Evolutionary conservation across 2,329 filamentous ascomycete species (phyloP).

Genomic region (Coniochaeta pulveracea): DNA sequence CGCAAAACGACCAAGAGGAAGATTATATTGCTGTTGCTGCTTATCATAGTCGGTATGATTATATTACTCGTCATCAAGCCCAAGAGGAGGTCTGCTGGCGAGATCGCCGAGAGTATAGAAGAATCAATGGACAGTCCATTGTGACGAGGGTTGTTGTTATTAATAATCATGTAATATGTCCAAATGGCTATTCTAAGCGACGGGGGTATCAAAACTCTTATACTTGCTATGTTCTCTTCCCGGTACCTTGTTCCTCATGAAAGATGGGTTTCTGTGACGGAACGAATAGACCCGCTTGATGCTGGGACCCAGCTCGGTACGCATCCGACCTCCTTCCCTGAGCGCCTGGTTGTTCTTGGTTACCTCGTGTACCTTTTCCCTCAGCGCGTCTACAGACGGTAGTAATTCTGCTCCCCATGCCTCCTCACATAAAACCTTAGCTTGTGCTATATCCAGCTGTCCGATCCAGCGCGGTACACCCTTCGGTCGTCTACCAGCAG

Average conservation of each 20-base stretch:
- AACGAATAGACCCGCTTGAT: too few species aligned
- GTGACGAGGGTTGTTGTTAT: background rate
- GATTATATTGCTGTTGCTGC: constrained; percentile 75
- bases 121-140: background rate
- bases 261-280: too few species aligned
- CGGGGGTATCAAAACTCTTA: background rate
- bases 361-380: constrained; percentile 10
- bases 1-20: constrained; percentile 81
- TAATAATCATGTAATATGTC: background rate
- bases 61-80: constrained; percentile 76
- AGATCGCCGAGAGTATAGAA: background rate
- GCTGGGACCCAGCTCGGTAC: constrained; percentile 4
- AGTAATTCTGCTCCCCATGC: constrained; percentile 24
- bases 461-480: constrained; percentile 9
- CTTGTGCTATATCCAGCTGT: constrained; percentile 18
- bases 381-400: constrained; percentile 16
- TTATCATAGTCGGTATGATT: constrained; percentile 78
- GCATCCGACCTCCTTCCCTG: constrained; percentile 6
- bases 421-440: constrained; percentile 23
- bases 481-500: background rate
- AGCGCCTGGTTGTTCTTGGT: constrained; percentile 8
- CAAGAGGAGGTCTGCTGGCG: constrained; percentile 25
- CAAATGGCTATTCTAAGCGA: background rate
- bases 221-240: background rate
- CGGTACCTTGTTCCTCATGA: too few species aligned